Evolutionary conservation across 2,329 filamentous ascomycete genomes (phyloP), one percentile per base, ranked within the genome.

Genomic region (Orbilia blumenaviensis): DNA sequence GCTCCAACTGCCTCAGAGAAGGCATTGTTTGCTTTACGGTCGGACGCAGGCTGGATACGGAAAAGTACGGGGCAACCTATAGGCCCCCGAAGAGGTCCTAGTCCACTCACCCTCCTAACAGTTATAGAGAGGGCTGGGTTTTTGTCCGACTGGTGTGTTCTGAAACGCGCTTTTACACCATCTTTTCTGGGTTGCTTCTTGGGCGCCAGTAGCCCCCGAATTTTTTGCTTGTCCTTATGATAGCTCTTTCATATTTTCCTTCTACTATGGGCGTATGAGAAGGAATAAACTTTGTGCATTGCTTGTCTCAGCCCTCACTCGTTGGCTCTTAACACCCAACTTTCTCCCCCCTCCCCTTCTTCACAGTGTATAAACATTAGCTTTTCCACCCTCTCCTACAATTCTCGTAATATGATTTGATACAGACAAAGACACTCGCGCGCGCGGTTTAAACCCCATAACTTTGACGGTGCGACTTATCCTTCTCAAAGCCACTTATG

Each of bases 21-120:
- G 63, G 63, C 0, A 75, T 75, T 32, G 44, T 42, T 16, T 75
- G 71, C 23, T 75, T 75, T 21, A 75, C 71, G 14, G 71, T 75
- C 4, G 63, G 63, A 10, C 46, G 63, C 1, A 34, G 71, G n/a
- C 41, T 67, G 14, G 71, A 75, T 42, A 75, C 71, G 12, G 71
- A 75, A 21, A 75, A 75, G 29, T 75, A 75, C 14, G 63, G 54
- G 1, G 71, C 71, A 29, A 16, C 58, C 9, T 75, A 75, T 27
- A 63, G 71, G 27, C 71, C 71, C 2, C 71, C 71, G 0, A 75
- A 75, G 46, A 67, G 44, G 23, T 60, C 63, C 21, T 75, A 41
- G 52, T 44, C n/a, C 5, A 1, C 23, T 32, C 25, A 1, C n/a
- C 12, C 41, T 0, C 7, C 25, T 25, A 3, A 21, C 2, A 1